phyloP scores from a whole-genome alignment of 148 eudicot genomes.

The Spergularia marina region DNA sequence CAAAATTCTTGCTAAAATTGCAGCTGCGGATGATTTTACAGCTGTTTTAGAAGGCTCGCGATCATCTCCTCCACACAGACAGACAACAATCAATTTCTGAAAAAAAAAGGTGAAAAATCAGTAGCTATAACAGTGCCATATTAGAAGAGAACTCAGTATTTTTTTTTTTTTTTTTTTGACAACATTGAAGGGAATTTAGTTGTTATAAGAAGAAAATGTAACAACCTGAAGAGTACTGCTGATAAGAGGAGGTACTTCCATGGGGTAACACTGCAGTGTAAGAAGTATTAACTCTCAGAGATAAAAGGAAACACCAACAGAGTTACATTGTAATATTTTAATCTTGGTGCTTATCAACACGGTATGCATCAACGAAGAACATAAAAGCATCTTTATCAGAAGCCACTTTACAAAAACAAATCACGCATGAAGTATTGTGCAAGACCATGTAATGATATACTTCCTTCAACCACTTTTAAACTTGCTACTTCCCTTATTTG shows the following conservation, averaged over 20 bases:
- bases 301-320: background rate
- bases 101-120: slow-evolving; percentile 23
- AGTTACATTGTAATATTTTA: background rate
- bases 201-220: background rate
- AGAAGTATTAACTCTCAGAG: background rate
- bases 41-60: slow-evolving; percentile 80
- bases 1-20: slow-evolving; percentile 84
- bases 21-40: slow-evolving; percentile 83
- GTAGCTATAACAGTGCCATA: slow-evolving; percentile 6
- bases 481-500: too few species aligned
- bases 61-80: slow-evolving; percentile 85
- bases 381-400: background rate
- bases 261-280: slow-evolving; percentile 75
- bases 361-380: background rate
- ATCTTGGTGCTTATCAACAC: background rate
- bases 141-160: slow-evolving; percentile 3
- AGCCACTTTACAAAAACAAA: background rate
- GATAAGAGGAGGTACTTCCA: slow-evolving; percentile 85
- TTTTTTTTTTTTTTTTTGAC: too few species aligned
- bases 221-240: slow-evolving; percentile 82
- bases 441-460: background rate
- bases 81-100: slow-evolving; percentile 80
- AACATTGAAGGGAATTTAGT: too few species aligned
- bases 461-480: too few species aligned
- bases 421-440: background rate